Percentiles rank a stretch among this genome's conserved stretches.
Conservation (phyloP, 2,329 filamentous ascomycete genomes). For the Shiraia sp. region DNA sequence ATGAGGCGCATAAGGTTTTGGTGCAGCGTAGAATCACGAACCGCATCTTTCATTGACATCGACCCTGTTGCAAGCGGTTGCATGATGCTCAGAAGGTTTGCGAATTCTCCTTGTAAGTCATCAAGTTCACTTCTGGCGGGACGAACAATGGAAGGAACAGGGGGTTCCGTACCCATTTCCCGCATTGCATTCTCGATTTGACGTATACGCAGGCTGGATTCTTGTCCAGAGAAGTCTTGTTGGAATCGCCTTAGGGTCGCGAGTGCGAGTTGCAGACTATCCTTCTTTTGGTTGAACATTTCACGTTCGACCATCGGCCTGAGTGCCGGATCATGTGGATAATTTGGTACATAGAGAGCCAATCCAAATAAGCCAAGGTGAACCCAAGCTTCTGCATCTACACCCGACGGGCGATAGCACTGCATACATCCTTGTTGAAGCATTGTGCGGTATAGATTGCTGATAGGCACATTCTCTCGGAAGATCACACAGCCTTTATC, state of each 20-base stretch:
- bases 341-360: conserved; percentile 81
- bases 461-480: conserved; percentile 11
- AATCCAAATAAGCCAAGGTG: conserved; percentile 75
- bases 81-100: conserved; percentile 63
- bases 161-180: conserved; percentile 68
- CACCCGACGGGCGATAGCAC: conserved; percentile 6
- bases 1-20: conserved; percentile 70
- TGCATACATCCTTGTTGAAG: conserved; percentile 21
- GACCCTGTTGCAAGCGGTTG: conserved; percentile 30
- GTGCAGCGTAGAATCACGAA: conserved; percentile 45
- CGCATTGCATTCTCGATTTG: conserved; percentile 65
- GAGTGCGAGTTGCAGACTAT: conserved; percentile 61
- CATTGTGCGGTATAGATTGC: conserved; percentile 40
- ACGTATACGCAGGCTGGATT: conserved; percentile 67
- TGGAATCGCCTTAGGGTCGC: conserved; percentile 69
- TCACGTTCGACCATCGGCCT: conserved; percentile 65
- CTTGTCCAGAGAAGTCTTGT: conserved; percentile 66
- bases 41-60: conserved; percentile 28
- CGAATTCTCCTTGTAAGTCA: conserved; percentile 80
- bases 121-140: conserved; percentile 69
- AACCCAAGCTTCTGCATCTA: conserved; percentile 65
- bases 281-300: conserved; percentile 60
- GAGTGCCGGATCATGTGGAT: conserved; percentile 78
- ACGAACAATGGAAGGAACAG: conserved; percentile 70
- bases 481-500: conserved; percentile 9